Evolutionary conservation across 1,139 yeast species (phyloP), one percentile per base, ranked within the genome.

Genomic region (Maudiozyma humilis): DNA sequence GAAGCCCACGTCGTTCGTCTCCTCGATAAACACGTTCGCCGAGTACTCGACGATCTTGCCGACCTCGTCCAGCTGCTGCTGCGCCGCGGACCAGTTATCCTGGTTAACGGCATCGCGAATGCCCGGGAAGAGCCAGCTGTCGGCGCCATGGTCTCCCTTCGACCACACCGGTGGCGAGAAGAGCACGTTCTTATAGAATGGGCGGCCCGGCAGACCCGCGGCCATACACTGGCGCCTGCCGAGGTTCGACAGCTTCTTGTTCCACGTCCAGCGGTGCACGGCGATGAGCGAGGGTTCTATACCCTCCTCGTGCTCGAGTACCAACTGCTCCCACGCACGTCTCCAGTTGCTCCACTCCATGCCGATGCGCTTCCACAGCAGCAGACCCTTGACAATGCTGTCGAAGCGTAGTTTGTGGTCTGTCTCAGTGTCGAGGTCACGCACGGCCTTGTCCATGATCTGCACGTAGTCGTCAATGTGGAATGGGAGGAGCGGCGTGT

Each of bases 181-280:
- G 6, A 89, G 55, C 1, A 71, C 62, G 57, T 87, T 88, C 56
- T 74, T 71, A 57, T 77, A 84, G 68, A 94, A 89, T 14, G 76
- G 70, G 38, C 95, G 70, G 4, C 66, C 60, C 5, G 75, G 73
- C 6, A 74, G 57, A 2, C 81, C 79, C 16, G 64, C 69, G 2
- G 70, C 63, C 13, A 69, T 64, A 23, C 82, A 57, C 53, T 85
- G 71, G 17, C 71, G 67, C 51, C 75, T 75, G 51, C 82, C 86
- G 46, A 86, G 71, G 17, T 68, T 65, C 8, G 78, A 64, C 57
- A 87, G 65, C 49, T 79, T 78, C 30, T 78, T 74, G 63, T 89
- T 89, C 88, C 94, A 83, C 48, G 78, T 78, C 82, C 87, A 78
- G 56, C 97, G 71, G 53, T 76, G 79, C 45, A 81, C 76, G 0